These are phyloP conservation scores for Trichoderma sp. DNA, from an alignment of 2,329 filamentous ascomycete genomes.

Conservation along the genomic window DNA sequence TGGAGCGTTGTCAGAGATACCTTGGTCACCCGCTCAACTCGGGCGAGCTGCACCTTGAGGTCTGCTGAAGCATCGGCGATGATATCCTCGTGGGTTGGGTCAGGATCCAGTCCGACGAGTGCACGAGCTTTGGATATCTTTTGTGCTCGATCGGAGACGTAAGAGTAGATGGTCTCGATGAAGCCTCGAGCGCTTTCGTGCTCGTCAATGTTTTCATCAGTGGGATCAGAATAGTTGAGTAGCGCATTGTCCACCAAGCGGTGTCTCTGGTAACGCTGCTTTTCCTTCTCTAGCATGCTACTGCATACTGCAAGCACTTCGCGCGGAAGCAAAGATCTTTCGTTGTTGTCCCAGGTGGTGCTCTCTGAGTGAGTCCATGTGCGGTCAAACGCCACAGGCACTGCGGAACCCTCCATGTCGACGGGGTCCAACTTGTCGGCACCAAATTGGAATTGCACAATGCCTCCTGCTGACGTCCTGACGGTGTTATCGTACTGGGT, in stretches of 20 bases:
- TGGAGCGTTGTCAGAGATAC: slow-evolving; percentile 73
- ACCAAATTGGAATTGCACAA: slow-evolving; percentile 97
- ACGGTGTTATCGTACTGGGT: slow-evolving; percentile 94
- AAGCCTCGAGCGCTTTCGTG: slow-evolving; percentile 83
- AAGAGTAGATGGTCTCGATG: slow-evolving; percentile 73
- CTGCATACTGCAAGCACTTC: slow-evolving; percentile 72
- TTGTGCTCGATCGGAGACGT: slow-evolving; percentile 64
- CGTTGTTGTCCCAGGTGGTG: slow-evolving; percentile 76
- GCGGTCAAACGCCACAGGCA: slow-evolving; percentile 87
- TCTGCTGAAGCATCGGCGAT: slow-evolving; percentile 34
- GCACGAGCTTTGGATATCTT: slow-evolving; percentile 59
- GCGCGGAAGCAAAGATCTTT: slow-evolving; percentile 69
- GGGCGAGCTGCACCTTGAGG: slow-evolving; percentile 33
- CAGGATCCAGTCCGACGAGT: slow-evolving; percentile 51
- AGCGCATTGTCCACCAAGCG: slow-evolving; percentile 62
- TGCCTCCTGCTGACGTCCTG: slow-evolving; percentile 80
- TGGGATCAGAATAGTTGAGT: slow-evolving; percentile 70
- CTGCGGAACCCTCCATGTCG: slow-evolving; percentile 94
- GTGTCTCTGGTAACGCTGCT: slow-evolving; percentile 62
- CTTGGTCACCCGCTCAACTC: slow-evolving; percentile 76
- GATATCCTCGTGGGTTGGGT: slow-evolving; percentile 26
- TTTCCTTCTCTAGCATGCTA: slow-evolving; percentile 67
- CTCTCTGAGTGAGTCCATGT: slow-evolving; percentile 82
- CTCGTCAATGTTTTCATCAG: slow-evolving; percentile 70
- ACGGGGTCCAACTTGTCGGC: slow-evolving; percentile 94